These are phyloP conservation scores for Tolypocladium endophyticum DNA, from an alignment of 2,329 filamentous ascomycete species.

Conservation along the genomic window DNA sequence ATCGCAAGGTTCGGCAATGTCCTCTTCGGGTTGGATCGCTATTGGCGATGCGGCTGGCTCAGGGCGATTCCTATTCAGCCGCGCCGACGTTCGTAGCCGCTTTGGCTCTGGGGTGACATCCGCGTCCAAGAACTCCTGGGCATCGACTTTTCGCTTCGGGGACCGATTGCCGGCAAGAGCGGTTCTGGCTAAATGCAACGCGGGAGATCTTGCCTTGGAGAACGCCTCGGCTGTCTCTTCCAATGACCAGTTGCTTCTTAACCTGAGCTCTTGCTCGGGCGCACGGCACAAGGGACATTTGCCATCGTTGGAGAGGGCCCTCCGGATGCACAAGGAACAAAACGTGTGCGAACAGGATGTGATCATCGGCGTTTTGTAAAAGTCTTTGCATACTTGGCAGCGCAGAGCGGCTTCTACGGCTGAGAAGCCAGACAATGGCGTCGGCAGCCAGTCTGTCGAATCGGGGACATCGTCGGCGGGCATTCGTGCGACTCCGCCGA, in stretches of 20 bases:
- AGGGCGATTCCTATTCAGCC: slow-evolving; percentile 31
- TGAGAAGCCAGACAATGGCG: slow-evolving; percentile 54
- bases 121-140: slow-evolving; percentile 16
- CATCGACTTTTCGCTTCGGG: slow-evolving; percentile 44
- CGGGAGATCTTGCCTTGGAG: slow-evolving; percentile 46
- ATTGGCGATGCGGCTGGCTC: slow-evolving; percentile 15
- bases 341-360: slow-evolving; percentile 94
- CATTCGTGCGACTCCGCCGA: slow-evolving; percentile 11
- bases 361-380: slow-evolving; percentile 88
- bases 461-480: slow-evolving; percentile 45
- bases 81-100: slow-evolving; percentile 40
- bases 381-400: slow-evolving; percentile 97
- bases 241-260: slow-evolving; percentile 76
- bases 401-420: slow-evolving; percentile 75
- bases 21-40: slow-evolving; percentile 6
- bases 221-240: slow-evolving; percentile 81
- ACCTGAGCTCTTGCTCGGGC: slow-evolving; percentile 69
- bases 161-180: slow-evolving; percentile 1
- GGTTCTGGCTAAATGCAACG: slow-evolving; percentile 53
- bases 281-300: slow-evolving; percentile 80
- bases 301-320: slow-evolving; percentile 71
- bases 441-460: slow-evolving; percentile 76
- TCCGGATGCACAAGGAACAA: slow-evolving; percentile 88
- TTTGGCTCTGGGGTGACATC: slow-evolving; percentile 27
- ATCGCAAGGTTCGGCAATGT: slow-evolving; percentile 14